A percentile compares a stretch with the other conserved stretches of the same genome.
Evolutionary conservation across 2,329 filamentous ascomycete genomes (phyloP).

Genomic region (Calycina marina): DNA sequence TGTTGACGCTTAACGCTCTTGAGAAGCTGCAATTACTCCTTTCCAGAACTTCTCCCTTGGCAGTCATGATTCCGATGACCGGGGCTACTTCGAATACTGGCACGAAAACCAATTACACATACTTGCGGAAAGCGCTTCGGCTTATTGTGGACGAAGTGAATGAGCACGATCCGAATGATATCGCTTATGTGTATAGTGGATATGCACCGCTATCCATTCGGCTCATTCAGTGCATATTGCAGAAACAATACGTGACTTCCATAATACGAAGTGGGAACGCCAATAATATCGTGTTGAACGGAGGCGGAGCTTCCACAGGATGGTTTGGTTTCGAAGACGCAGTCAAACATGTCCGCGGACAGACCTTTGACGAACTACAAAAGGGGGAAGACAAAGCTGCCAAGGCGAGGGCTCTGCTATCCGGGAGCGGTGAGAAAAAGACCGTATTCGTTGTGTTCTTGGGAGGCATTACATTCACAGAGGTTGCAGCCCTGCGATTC

Average conservation of each 20-base stretch:
- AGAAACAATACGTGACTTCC: slow-evolving; percentile 70
- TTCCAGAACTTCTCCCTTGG: slow-evolving; percentile 59
- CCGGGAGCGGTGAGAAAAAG: slow-evolving; percentile 61
- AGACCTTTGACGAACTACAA: slow-evolving; percentile 84
- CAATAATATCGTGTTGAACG: slow-evolving; percentile 30
- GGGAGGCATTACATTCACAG: slow-evolving; percentile 91
- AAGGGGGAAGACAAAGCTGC: slow-evolving; percentile 87
- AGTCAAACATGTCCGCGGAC: slow-evolving; percentile 72
- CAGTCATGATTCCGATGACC: slow-evolving; percentile 67
- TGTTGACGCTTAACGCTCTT: slow-evolving; percentile 74
- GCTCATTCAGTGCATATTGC: slow-evolving; percentile 80
- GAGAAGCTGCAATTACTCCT: slow-evolving; percentile 83
- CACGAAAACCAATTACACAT: slow-evolving; percentile 78
- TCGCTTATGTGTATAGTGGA: slow-evolving; percentile 95
- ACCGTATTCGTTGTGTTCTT: slow-evolving; percentile 93
- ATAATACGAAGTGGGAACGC: slow-evolving; percentile 49
- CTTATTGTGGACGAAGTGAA: slow-evolving; percentile 95
- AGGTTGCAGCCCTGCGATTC: slow-evolving; percentile 87
- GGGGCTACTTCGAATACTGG: slow-evolving; percentile 41
- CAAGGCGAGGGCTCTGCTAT: slow-evolving; percentile 70
- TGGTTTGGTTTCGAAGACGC: slow-evolving; percentile 92
- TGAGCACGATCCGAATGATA: slow-evolving; percentile 84
- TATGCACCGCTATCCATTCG: slow-evolving; percentile 88
- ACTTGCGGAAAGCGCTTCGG: slow-evolving; percentile 70
- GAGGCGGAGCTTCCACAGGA: slow-evolving; percentile 52